Percentiles rank a stretch among this genome's conserved stretches.
Evolutionary conservation across 2,329 filamentous ascomycete species (phyloP).

Genomic region (Venturia carpophila): DNA sequence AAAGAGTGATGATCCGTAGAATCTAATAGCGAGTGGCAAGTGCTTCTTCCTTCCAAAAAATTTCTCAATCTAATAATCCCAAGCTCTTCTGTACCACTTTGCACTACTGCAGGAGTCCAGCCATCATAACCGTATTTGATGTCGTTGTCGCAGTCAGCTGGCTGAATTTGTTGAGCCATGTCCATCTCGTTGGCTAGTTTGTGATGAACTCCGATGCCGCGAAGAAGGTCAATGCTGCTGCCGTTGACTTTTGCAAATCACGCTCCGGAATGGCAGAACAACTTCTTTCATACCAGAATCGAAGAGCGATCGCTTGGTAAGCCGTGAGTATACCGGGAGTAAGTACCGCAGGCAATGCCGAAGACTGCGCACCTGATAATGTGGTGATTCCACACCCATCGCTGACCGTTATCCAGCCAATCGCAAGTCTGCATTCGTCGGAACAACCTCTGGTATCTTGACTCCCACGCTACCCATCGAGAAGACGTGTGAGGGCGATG

Average conservation of each 20-base stretch:
- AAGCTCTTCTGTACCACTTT: neutral
- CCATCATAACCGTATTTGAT: neutral
- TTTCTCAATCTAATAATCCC: neutral
- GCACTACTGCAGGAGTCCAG: neutral
- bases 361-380: neutral
- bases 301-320: neutral
- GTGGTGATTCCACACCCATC: neutral
- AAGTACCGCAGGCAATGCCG: neutral
- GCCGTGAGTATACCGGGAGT: neutral
- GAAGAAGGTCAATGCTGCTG: neutral
- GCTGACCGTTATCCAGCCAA: constrained; percentile 7
- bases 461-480: constrained; percentile 25
- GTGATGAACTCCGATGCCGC: neutral
- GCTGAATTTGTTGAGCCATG: neutral
- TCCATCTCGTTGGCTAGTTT: neutral
- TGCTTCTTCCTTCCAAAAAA: neutral
- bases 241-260: neutral
- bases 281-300: neutral
- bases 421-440: neutral
- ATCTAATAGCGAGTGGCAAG: neutral
- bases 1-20: neutral
- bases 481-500: constrained; percentile 7
- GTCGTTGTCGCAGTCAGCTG: neutral
- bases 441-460: neutral
- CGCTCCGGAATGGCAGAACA: neutral